Evolutionary conservation across 1,284 basidiomycete genomes (phyloP), one percentile per base, ranked within the genome.

Genomic region (Cutaneotrichosporon arboriforme): DNA sequence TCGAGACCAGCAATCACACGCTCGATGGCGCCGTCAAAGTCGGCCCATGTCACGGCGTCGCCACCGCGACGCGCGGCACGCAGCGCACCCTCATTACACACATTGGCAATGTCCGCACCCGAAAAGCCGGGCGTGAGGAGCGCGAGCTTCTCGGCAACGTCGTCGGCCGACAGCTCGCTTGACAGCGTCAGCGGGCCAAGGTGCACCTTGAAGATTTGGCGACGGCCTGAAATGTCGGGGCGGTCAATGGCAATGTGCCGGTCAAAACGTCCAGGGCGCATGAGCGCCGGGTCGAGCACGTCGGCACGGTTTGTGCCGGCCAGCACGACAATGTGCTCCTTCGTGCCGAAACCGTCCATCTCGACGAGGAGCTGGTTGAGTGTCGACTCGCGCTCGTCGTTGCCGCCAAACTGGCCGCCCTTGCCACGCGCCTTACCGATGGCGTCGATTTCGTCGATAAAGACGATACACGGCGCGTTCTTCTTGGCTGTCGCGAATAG

Each of bases 311-410:
- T 98, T 18, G 96, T 98, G 63, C 96, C 94, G 0, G 96, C 91
- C 36, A 98, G 82, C 15, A 99, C 88, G 52, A 98, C 94, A 59
- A 98, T 85, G 69, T 97, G 92, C 74, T 97, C 90, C 61, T 89
- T 84, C 13, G 92, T 94, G 41, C 87, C 87, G 77, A 99, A 98
- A 36, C 94, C 94, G 74, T 99, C 94, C 94, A 99, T 98, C 79
- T 99, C 94, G 42, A 98, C 94, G 56, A 99, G 80, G 15, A 99
- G 81, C 76, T 99, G 96, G 75, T 98, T 98, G 58, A 99, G 83
- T 17, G 94, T 99, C 13, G 89, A 90, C 77, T 99, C 96, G 44
- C 96, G 86, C 75, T 99, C 94, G 71, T 98, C 94, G 76, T 97
- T 97, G 18, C 94, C 94, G 51, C 94, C 93, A 64, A 94, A 84